These are phyloP conservation scores for Colletotrichum noveboracense DNA, from an alignment of 2,329 filamentous ascomycete genomes.

Conservation along the genomic window DNA sequence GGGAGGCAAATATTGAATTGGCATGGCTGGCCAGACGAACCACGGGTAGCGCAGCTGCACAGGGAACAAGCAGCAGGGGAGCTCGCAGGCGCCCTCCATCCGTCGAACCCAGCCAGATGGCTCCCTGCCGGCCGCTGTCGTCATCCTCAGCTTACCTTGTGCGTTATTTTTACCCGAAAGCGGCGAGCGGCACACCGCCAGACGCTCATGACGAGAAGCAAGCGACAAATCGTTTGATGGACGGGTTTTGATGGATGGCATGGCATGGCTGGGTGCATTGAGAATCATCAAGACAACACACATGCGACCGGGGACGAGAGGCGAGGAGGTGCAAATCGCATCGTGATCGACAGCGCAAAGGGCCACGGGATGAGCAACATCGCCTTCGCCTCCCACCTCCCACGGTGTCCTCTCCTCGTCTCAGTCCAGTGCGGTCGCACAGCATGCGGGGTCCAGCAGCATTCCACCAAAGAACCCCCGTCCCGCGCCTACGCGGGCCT, in stretches of 20 bases:
- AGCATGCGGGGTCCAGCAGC: background rate
- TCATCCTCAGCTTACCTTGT: constrained; percentile 14
- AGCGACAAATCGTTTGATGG: background rate
- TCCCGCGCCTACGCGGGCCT: background rate
- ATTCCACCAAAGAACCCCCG: background rate
- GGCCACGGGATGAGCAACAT: background rate
- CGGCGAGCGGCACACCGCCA: constrained; percentile 5
- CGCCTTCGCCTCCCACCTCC: background rate
- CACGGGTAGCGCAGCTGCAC: background rate
- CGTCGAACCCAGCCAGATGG: background rate
- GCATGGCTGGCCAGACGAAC: background rate
- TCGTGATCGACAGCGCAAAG: background rate
- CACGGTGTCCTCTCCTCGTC: background rate
- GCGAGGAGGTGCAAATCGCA: background rate
- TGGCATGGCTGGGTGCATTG: background rate
- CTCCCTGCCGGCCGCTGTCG: background rate
- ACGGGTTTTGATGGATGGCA: background rate
- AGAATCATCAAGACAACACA: background rate
- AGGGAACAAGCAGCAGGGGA: background rate
- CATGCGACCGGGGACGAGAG: background rate
- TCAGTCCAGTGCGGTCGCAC: background rate
- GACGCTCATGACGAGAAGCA: background rate
- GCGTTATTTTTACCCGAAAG: background rate
- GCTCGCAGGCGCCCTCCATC: background rate
- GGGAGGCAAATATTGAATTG: background rate